Evolutionary conservation across 768 basidiomycete species (phyloP).

Genomic region (Hericium erinaceus): DNA sequence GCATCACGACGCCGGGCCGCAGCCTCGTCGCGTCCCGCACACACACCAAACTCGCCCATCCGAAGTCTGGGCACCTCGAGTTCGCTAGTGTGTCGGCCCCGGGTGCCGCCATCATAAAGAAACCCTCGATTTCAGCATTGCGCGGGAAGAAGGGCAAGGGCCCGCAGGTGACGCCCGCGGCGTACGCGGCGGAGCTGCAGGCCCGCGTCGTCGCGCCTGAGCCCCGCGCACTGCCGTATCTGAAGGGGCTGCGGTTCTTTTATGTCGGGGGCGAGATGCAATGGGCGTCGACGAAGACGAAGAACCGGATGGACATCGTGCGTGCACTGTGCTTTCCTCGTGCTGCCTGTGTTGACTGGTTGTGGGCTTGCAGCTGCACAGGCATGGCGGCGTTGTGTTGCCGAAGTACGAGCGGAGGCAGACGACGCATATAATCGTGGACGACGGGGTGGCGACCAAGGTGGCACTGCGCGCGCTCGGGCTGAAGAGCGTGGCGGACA

Average conservation of each 20-base stretch:
- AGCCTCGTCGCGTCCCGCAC: background rate
- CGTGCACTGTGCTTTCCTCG: background rate
- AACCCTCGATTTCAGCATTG: background rate
- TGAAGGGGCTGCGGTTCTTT: constrained; percentile 6
- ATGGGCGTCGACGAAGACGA: constrained; percentile 11
- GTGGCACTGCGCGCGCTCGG: constrained; percentile 33
- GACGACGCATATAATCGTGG: constrained; percentile 65
- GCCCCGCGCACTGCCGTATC: background rate
- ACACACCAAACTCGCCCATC: no score
- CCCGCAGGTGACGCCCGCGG: constrained; percentile 8
- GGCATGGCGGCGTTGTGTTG: constrained; percentile 52
- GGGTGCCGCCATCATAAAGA: background rate
- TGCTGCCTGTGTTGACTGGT: background rate
- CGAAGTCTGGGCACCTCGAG: no score
- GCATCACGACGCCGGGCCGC: constrained; percentile 3
- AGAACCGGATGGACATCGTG: constrained; percentile 10
- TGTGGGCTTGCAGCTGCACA: constrained; percentile 40
- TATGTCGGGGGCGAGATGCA: constrained; percentile 12
- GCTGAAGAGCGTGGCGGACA: constrained; percentile 40
- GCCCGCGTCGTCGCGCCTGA: background rate
- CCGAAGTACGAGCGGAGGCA: constrained; percentile 44
- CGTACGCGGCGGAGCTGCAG: constrained; percentile 8
- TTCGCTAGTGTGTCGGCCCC: background rate
- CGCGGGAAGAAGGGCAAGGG: constrained; percentile 3
- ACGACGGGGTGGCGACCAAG: constrained; percentile 17